Evolutionary conservation across 2,329 filamentous ascomycete genomes (phyloP), one percentile per base, ranked within the genome.

Genomic region (Atkinsonella texensis): DNA sequence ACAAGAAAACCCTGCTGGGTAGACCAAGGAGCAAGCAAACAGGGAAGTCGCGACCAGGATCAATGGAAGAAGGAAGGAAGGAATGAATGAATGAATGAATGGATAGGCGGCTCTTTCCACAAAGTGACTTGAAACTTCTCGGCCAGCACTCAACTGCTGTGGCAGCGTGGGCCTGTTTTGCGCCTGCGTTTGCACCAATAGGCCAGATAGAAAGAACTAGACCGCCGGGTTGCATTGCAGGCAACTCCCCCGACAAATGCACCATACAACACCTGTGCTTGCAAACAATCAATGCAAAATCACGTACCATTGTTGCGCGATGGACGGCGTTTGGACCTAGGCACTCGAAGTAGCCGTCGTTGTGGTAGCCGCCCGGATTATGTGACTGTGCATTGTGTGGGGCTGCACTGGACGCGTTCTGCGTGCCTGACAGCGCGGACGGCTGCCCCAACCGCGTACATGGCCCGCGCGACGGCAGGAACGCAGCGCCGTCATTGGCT

Each of bases 401-500:
- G 33, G 49, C 4, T 20, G 43, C 32, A 20, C 48, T 47, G 42
- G 43, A 33, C 33, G 48, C 43, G 42, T 41, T 42, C 47, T 39
- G 7, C 15, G 5, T 18, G 11, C 40, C 41, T 33, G 51, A 38
- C 23, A 18, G 23, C 40, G 11, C 35, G 8, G 44, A 41, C 40
- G 32, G 23, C 17, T 32, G 31, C 17, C 44, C 35, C 15, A 15
- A 23, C 33, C 12, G 46, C 35, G 15, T 15, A 48, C 13, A 43
- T 35, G 33, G 33, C 20, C 32, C 45, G 35, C 44, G 51, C 31
- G 48, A 23, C 35, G 43, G 18, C 46, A 47, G 50, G 39, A 39
- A 54, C 51, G 45, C 28, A 45, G 28, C 33, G 11, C 13, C 38
- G 32, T 41, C 49, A 54, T 55, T 54, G 54, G 54, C 52, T 46